Evolutionary conservation across 345 rosid genomes (phyloP).

Genomic region (Lenwebbia sp.): DNA sequence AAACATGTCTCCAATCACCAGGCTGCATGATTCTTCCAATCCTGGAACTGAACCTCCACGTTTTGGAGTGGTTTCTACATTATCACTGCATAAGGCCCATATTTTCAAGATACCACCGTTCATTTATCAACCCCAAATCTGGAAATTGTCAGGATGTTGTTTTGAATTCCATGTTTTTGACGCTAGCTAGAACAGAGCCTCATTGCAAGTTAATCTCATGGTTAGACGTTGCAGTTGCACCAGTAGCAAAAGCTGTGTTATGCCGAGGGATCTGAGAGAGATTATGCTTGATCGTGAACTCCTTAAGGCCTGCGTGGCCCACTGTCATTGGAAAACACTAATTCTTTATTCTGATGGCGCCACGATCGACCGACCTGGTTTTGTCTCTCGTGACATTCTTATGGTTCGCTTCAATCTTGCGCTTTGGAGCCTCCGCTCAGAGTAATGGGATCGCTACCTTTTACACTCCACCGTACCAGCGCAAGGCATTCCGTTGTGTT

Average conservation of each 20-base stretch:
- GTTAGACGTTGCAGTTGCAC: background rate
- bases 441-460: background rate
- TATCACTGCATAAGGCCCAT: background rate
- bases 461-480: background rate
- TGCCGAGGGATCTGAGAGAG: background rate
- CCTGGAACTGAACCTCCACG: background rate
- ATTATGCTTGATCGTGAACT: background rate
- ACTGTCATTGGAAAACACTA: background rate
- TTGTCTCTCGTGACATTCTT: background rate
- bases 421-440: background rate
- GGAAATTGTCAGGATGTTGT: background rate
- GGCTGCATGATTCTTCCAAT: background rate
- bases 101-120: background rate
- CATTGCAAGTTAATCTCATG: background rate
- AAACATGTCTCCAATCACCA: background rate
- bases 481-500: background rate
- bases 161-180: background rate
- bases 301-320: background rate
- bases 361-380: background rate
- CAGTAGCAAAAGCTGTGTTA: background rate
- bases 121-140: background rate
- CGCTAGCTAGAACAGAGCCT: background rate
- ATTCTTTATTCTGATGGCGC: background rate
- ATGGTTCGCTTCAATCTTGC: background rate
- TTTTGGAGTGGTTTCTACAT: background rate